Base-by-base conservation (phyloP, 1,139 yeast species). In the Yamadazyma trypodendri region DNA sequence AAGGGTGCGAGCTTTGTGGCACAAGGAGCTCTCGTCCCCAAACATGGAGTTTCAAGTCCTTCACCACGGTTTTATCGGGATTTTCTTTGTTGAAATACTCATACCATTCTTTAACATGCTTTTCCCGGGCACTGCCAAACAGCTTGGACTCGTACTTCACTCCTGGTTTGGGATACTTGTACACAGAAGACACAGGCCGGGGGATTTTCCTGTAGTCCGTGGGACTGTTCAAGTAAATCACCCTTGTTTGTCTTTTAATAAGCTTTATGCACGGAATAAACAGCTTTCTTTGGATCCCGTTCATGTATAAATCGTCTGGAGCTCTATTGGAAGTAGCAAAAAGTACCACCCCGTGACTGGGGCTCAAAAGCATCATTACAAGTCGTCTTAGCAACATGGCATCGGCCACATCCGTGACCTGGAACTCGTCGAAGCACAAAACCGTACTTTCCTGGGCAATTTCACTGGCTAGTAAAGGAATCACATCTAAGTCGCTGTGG, bases 351-450 rank as follows among this genome's bases (percentile, higher is more conserved):
- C 97, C 97, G 54, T 83, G 84, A 31, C 80, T 75, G 0, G 82
- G 79, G 24, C 79, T 70, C 36, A 80, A 61, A 35, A 92, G 60
- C 33, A 80, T 66, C 56, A 81, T 75, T 36, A 89, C 57, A 30
- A 90, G 64, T 37, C 96, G 71, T 45, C 98, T 75, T 34, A 92
- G 68, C 29, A 92, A 72, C 98, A 92, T 92, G 2, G 98, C 98
- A 61, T 92, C 98, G 1, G 97, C 98, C 24, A 92, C 97, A 59
- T 92, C 98, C 1, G 96, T 87, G 31, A 92, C 97, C 60, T 86
- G 95, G 55, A 90, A 89, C 63, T 92, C 98, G 62, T 92, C 98
- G 59, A 92, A 88, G 60, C 98, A 92, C 41, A 92, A 63, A 1
- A 92, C 80, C 1, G 94, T 82, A 2, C 94, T 76, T 35, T 74